Conservation (phyloP, 2,329 filamentous ascomycete species). For the Aspergillus pseudotamarii region DNA sequence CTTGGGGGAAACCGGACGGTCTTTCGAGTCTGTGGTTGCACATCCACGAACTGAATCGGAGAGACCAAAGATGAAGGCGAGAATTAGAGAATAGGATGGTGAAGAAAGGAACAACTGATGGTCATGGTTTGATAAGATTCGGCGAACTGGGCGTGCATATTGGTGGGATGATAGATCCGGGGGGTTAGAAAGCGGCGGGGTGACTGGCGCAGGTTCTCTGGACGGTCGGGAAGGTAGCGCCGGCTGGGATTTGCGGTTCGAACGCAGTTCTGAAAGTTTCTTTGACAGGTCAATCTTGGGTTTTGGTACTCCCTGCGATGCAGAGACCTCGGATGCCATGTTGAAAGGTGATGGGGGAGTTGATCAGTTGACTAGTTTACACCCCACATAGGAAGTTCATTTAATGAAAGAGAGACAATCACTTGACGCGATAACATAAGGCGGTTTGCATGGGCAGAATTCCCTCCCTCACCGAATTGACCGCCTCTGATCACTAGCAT, state of each 20-base stretch:
- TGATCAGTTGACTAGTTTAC: slow-evolving; percentile 14
- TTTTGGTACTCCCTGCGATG: slow-evolving; percentile 18
- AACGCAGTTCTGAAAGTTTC: slow-evolving; percentile 42
- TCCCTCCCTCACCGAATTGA: background rate
- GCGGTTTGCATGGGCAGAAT: background rate
- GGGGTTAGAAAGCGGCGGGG: slow-evolving; percentile 71
- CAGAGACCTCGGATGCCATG: slow-evolving; percentile 27
- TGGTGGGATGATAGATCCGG: slow-evolving; percentile 62
- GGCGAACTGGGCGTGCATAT: slow-evolving; percentile 70
- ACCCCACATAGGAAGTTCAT: background rate
- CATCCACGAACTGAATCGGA: slow-evolving; percentile 74
- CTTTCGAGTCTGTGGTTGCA: slow-evolving; percentile 30
- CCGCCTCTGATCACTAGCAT: background rate
- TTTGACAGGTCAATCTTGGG: slow-evolving; percentile 43
- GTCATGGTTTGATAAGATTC: slow-evolving; percentile 80
- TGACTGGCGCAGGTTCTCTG: slow-evolving; percentile 68
- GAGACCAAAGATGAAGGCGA: slow-evolving; percentile 83
- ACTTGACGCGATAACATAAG: slow-evolving; percentile 9
- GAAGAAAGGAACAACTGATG: slow-evolving; percentile 81
- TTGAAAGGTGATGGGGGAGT: slow-evolving; percentile 11
- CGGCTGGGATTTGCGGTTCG: slow-evolving; percentile 35
- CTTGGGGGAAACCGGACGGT: slow-evolving; percentile 53
- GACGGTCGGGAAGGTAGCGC: slow-evolving; percentile 27
- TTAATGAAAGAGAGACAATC: background rate
- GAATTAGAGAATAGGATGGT: slow-evolving; percentile 72